A percentile compares a stretch with the other conserved stretches of the same genome.
Evolutionary conservation across 208 protist species (phyloP).

Genomic region (Trypanosoma brucei): DNA sequence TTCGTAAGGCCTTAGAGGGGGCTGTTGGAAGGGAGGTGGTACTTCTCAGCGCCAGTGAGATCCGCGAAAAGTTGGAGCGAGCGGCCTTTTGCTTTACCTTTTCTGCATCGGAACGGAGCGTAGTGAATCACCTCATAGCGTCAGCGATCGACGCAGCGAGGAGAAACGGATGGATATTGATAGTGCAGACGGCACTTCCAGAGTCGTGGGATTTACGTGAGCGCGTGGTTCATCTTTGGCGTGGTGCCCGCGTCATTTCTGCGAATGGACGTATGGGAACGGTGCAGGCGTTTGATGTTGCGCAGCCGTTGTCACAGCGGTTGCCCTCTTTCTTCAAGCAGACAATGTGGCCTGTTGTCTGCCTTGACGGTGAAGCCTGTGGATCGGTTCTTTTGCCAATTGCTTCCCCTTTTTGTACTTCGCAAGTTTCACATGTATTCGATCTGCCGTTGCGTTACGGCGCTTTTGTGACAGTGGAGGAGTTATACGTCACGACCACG

Average conservation of each 20-base stretch:
- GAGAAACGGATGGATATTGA: slow-evolving; percentile 10
- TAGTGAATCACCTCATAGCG: not conserved
- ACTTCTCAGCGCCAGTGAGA: slow-evolving; percentile 8
- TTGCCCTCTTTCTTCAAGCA: not conserved
- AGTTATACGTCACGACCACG: slow-evolving; percentile 8
- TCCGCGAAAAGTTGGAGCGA: slow-evolving; percentile 6
- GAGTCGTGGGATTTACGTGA: slow-evolving; percentile 9
- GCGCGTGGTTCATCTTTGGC: slow-evolving; percentile 13
- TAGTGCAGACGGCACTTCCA: slow-evolving; percentile 10
- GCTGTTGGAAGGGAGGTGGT: slow-evolving; percentile 5
- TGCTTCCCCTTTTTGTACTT: not conserved
- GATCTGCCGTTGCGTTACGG: slow-evolving; percentile 18
- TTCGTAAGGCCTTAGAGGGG: not conserved
- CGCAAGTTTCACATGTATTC: not conserved
- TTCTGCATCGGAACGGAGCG: not conserved
- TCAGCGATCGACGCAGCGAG: not conserved
- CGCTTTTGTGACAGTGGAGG: slow-evolving; percentile 9
- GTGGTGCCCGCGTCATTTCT: slow-evolving; percentile 12
- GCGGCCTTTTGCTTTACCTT: slow-evolving; percentile 11
- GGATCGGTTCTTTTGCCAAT: slow-evolving; percentile 1
- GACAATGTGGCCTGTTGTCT: slow-evolving; percentile 13
- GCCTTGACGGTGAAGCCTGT: slow-evolving; percentile 4
- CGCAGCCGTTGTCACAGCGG: not conserved
- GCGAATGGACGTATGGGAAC: slow-evolving; percentile 12
- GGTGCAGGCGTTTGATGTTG: slow-evolving; percentile 4